Conservation (phyloP, 352 stramenopile genomes). For the Blastocystis hominis region DNA sequence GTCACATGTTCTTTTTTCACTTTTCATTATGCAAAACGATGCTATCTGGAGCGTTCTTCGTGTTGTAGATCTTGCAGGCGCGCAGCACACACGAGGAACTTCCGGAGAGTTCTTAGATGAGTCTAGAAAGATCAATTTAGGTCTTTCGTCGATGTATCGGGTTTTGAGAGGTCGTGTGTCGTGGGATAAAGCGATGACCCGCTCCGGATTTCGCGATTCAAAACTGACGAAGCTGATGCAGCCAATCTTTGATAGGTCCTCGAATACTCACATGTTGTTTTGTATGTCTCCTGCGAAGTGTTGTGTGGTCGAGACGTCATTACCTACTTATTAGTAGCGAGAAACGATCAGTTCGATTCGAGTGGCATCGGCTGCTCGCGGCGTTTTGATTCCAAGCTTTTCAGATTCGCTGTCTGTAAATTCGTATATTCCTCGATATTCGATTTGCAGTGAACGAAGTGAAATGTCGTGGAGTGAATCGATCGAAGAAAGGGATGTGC, state of each 20-base stretch:
- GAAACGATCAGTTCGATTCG: neutral
- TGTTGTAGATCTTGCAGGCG: neutral
- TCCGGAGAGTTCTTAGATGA: neutral
- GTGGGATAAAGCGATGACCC: neutral
- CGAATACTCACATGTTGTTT: neutral
- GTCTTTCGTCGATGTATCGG: neutral
- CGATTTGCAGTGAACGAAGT: neutral
- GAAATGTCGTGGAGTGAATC: neutral
- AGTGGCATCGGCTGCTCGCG: neutral
- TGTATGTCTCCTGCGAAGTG: neutral
- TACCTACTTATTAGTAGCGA: neutral
- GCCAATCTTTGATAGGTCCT: neutral
- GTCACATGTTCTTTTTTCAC: neutral
- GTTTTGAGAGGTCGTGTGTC: neutral
- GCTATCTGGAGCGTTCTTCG: neutral
- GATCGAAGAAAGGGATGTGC: neutral
- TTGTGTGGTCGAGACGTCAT: neutral
- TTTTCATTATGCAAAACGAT: neutral
- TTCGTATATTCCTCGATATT: neutral
- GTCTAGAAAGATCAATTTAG: neutral
- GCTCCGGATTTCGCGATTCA: neutral
- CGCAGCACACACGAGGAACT: neutral
- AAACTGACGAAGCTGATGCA: neutral
- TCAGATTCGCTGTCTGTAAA: neutral
- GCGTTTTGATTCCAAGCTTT: neutral